Evolutionary conservation across 164 flowering plant genomes (phyloP).

Genomic region (Magnolia changhungtana): DNA sequence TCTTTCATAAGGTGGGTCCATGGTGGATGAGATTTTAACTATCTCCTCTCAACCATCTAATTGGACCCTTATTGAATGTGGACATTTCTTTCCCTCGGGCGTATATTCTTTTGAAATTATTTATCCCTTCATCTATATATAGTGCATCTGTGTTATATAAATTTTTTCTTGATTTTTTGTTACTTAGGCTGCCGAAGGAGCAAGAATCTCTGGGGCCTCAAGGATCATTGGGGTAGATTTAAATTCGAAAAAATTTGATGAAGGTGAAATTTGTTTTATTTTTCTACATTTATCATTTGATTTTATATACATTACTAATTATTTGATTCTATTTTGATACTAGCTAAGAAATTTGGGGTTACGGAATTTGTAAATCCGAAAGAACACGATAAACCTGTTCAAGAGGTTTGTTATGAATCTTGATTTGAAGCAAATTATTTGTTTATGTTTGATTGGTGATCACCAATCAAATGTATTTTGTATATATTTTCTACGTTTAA

Average conservation of each 20-base stretch:
- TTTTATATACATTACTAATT: neutral
- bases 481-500: too few relatives aligned
- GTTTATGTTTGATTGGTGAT: too few relatives aligned
- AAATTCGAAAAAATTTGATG: slow-evolving; percentile 28
- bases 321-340: neutral
- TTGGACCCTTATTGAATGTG: too few relatives aligned
- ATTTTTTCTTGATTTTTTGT: too few relatives aligned
- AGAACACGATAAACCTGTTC: slow-evolving; percentile 46
- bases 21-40: too few relatives aligned
- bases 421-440: too few relatives aligned
- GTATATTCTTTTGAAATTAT: neutral
- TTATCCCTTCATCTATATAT: neutral
- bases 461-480: too few relatives aligned
- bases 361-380: slow-evolving; percentile 55
- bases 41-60: too few relatives aligned
- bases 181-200: slow-evolving; percentile 39
- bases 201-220: slow-evolving; percentile 34
- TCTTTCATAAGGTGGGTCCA: too few relatives aligned
- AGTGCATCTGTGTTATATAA: too few relatives aligned
- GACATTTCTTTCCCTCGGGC: too few relatives aligned
- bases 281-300: neutral
- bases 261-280: slow-evolving; percentile 14
- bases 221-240: slow-evolving; percentile 36
- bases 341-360: slow-evolving; percentile 59
- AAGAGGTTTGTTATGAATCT: slow-evolving; percentile 34